Conservation (phyloP, 768 basidiomycete genomes). For the Boletus edulis region DNA sequence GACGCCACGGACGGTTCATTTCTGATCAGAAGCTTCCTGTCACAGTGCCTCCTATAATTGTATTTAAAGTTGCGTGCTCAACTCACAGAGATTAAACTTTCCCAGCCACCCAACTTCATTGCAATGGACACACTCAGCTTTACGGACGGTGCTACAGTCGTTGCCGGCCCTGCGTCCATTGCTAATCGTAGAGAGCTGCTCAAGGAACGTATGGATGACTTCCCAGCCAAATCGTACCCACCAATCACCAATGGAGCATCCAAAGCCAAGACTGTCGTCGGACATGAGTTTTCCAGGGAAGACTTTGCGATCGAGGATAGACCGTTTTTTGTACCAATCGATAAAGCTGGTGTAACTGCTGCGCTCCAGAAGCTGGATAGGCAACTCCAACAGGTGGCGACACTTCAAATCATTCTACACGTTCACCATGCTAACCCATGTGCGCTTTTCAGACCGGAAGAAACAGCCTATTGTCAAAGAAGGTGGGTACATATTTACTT, state of each 20-base stretch:
- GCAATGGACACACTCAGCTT: conserved; percentile 35
- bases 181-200: conserved; percentile 24
- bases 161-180: conserved; percentile 37
- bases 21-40: neutral
- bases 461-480: conserved; percentile 58
- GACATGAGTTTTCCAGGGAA: conserved; percentile 42
- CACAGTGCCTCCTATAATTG: neutral
- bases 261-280: conserved; percentile 16
- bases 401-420: neutral
- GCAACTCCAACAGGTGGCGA: conserved; percentile 46
- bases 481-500: conserved; percentile 33
- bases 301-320: conserved; percentile 56
- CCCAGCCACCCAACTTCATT: neutral
- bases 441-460: conserved; percentile 43
- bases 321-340: conserved; percentile 71
- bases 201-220: conserved; percentile 16
- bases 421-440: conserved; percentile 3
- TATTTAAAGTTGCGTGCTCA: too few relatives aligned
- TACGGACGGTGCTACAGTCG: conserved; percentile 45
- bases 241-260: conserved; percentile 7
- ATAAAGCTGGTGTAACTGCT: conserved; percentile 59
- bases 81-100: too few relatives aligned
- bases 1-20: neutral
- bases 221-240: conserved; percentile 21
- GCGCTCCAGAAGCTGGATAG: conserved; percentile 70